These are phyloP conservation scores for Globisporangium spinosum DNA, from an alignment of 352 stramenopile species.

Conservation along the genomic window DNA sequence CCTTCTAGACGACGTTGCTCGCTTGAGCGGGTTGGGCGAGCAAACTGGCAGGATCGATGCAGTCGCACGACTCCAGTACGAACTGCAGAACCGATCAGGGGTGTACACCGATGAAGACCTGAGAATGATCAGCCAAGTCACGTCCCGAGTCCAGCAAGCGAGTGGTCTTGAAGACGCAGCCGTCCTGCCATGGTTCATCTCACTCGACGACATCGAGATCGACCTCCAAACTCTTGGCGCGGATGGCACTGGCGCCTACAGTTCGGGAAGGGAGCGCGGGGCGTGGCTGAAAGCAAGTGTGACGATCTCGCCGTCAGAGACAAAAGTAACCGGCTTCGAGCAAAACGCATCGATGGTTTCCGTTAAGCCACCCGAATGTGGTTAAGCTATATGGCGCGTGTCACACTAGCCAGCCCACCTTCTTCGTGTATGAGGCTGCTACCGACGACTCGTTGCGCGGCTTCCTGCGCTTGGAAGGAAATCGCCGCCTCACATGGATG, in stretches of 20 bases:
- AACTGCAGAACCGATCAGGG: neutral
- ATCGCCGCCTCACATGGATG: conserved; percentile 7
- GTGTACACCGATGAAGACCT: neutral
- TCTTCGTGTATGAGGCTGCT: conserved; percentile 2
- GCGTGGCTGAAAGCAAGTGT: conserved; percentile 1
- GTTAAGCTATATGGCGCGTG: conserved; percentile 9
- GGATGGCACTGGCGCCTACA: too few species aligned
- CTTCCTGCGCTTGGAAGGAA: neutral
- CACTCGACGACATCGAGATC: neutral
- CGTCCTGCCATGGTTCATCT: neutral
- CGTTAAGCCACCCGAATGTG: conserved; percentile 7
- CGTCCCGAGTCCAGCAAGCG: neutral
- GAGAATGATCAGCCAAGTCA: neutral
- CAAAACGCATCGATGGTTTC: neutral
- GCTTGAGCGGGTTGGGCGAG: neutral
- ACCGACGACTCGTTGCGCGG: neutral
- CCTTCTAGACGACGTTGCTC: neutral
- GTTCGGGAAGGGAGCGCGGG: neutral
- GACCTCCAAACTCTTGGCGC: too few species aligned
- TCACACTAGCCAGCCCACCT: neutral
- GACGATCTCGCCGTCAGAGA: neutral
- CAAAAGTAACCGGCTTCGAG: neutral
- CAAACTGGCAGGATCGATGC: neutral
- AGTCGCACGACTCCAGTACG: neutral
- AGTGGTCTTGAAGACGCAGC: neutral